Base-by-base conservation (phyloP, 371 early-diverging fungal genomes). In the Mucor velutinosus region DNA sequence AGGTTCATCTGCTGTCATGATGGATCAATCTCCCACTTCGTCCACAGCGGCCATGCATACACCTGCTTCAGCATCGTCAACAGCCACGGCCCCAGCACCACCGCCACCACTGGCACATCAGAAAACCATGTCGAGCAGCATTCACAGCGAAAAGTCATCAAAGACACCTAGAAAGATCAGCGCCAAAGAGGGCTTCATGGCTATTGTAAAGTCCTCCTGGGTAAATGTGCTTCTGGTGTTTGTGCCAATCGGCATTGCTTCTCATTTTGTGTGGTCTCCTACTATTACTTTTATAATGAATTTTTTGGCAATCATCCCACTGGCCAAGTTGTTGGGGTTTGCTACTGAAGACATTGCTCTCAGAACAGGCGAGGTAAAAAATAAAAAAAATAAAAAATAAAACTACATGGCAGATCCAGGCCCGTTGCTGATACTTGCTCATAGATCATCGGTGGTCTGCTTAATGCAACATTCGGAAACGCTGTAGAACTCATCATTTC, bases 381-480 rank as follows among this genome's bases (percentile, higher is more conserved):
- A 27, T 51, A n/a, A n/a, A n/a, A n/a, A n/a, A n/a, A n/a, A n/a
- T n/a, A n/a, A n/a, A n/a, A n/a, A n/a, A n/a, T n/a, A n/a, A n/a
- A n/a, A n/a, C 51, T 14, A 51, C 10, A 23, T 47, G 23, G 0
- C 5, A 8, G 21, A 12, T 51, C 23, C 35, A 51, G 25, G 23
- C 10, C 51, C 23, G 7, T 27, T 23, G 15, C 14, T 8, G 3
- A 33, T 33, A 35, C 11, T 35, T 21, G 23, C 21, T 19, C 25
- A 33, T 62, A 85, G 84, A 87, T 93, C n/a, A 82, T 96, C 33
- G 96, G 96, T 53, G 96, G 92, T n/a, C 82, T 96, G 23, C 73
- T 96, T 45, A 95, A 95, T 73, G 95, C 93, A 0, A 91, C 94
- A 11, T 90, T 94, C 84, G 87, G 96, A 74, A 77, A 95, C 65